Evolutionary conservation across 139 green algal genomes (phyloP), one percentile per base, ranked within the genome.

Genomic region (Picochlorum sp.): DNA sequence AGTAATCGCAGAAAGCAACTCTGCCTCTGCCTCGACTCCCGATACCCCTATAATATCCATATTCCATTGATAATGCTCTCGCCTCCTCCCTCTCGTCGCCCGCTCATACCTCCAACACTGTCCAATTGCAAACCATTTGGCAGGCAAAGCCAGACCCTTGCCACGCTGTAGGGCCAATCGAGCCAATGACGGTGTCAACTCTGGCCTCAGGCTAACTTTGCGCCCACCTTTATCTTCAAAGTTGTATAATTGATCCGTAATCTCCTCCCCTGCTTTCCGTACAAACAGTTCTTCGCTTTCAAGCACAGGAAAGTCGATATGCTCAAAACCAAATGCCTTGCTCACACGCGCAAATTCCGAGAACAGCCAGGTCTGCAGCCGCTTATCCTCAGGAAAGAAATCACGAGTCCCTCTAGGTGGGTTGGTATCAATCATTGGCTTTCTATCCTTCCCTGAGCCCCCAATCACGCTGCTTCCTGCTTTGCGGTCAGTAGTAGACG

Each of bases 61-160:
- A 77, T 98, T 98, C 78, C 91, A 97, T 67, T 98, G 91, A 60
- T 95, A 98, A 72, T 98, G 92, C 85, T 98, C 91, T 4, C 91
- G 76, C 72, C 88, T 65, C 20, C 92, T 66, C 2, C 92, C 92
- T 3, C 92, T 72, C 18, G 88, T 97, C 61, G 84, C 93, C 37
- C 89, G 77, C 81, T 97, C 91, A 61, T 96, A 98, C 6, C 92
- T 74, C 91, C 91, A 98, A 70, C 91, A 98, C 73, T 92, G 83
- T 13, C 76, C 78, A 10, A 98, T 88, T 14, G 80, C 80, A 63
- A 83, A 98, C 92, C 92, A 99, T 73, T 99, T 99, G 33, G 87
- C 77, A 10, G 92, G 92, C 62, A 95, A 74, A 18, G 50, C 20
- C 44, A 95, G 67, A 5, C 35, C 59, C 57, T 86, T 83, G 37